phyloP scores from a whole-genome alignment of 768 basidiomycete genomes.

The Boletus rex-veris region DNA sequence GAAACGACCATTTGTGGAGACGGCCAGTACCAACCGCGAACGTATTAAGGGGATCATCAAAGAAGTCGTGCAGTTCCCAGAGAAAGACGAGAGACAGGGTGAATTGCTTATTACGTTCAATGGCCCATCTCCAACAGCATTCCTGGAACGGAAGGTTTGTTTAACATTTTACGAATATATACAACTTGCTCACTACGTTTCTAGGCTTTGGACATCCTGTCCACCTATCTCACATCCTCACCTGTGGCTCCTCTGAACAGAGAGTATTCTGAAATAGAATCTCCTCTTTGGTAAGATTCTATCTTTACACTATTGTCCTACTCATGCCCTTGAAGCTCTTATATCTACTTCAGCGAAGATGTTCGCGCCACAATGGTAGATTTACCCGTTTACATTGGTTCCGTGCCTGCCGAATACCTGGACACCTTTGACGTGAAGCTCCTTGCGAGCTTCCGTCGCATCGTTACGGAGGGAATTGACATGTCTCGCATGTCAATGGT shows the following conservation, averaged over 20 bases:
- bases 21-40: slow-evolving; percentile 61
- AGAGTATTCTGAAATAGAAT: slow-evolving; percentile 88
- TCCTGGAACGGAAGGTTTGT: slow-evolving; percentile 65
- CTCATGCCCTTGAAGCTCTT: slow-evolving; percentile 50
- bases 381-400: slow-evolving; percentile 74
- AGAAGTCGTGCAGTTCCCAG: slow-evolving; percentile 86
- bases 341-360: slow-evolving; percentile 82
- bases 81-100: slow-evolving; percentile 93
- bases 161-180: background rate
- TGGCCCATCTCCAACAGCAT: slow-evolving; percentile 72
- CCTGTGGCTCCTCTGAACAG: slow-evolving; percentile 80
- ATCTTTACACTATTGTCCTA: background rate
- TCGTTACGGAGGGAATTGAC: slow-evolving; percentile 75
- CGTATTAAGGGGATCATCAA: slow-evolving; percentile 51
- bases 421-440: slow-evolving; percentile 69
- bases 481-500: slow-evolving; percentile 88
- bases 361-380: slow-evolving; percentile 68
- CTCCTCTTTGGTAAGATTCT: slow-evolving; percentile 71
- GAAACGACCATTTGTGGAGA: slow-evolving; percentile 94
- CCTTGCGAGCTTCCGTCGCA: slow-evolving; percentile 61
- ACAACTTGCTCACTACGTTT: slow-evolving; percentile 2
- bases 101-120: slow-evolving; percentile 76
- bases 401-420: slow-evolving; percentile 79
- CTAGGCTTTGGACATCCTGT: slow-evolving; percentile 80
- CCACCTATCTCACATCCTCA: slow-evolving; percentile 86